These are phyloP conservation scores for Wickerhamomyces sydowiorum DNA, from an alignment of 805 yeast genomes.

Conservation along the genomic window DNA sequence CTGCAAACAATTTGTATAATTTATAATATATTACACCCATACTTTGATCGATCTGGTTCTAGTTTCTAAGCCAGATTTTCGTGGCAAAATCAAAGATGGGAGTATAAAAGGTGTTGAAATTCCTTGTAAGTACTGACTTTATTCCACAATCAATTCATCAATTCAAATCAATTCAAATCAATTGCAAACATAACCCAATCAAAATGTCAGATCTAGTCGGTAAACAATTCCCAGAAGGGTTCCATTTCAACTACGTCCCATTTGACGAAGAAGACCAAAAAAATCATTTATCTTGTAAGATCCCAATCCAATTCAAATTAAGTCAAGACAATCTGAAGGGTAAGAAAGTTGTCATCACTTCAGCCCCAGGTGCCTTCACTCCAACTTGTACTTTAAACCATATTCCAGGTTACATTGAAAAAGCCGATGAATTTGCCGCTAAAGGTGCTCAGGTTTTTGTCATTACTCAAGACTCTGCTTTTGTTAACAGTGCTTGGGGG, in stretches of 20 bases:
- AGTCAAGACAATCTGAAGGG: constrained; percentile 21
- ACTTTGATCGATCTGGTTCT: too few species aligned
- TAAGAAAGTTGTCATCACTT: constrained; percentile 51
- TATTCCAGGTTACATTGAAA: constrained; percentile 58
- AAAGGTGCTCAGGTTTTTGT: constrained; percentile 57
- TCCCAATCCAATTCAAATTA: constrained; percentile 20
- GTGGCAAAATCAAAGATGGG: too few species aligned
- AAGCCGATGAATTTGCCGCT: constrained; percentile 42
- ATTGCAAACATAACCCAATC: background rate
- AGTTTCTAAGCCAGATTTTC: too few species aligned
- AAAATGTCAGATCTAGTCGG: constrained; percentile 16
- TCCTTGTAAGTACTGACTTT: too few species aligned
- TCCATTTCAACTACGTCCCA: constrained; percentile 24
- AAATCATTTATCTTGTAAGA: constrained; percentile 18
- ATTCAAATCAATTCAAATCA: background rate
- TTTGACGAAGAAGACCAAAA: constrained; percentile 21
- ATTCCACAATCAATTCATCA: background rate
- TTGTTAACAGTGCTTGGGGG: constrained; percentile 68
- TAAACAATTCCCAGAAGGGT: constrained; percentile 23
- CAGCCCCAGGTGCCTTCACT: constrained; percentile 86
- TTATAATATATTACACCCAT: too few species aligned
- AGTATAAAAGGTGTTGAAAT: too few species aligned
- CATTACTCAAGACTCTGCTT: constrained; percentile 64
- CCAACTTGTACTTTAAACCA: constrained; percentile 74
- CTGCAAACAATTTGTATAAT: too few species aligned